Percentiles rank a stretch among this genome's conserved stretches.
These are phyloP conservation scores for Diutina sp. DNA, from an alignment of 1,139 yeast genomes.

Conservation along the genomic window DNA sequence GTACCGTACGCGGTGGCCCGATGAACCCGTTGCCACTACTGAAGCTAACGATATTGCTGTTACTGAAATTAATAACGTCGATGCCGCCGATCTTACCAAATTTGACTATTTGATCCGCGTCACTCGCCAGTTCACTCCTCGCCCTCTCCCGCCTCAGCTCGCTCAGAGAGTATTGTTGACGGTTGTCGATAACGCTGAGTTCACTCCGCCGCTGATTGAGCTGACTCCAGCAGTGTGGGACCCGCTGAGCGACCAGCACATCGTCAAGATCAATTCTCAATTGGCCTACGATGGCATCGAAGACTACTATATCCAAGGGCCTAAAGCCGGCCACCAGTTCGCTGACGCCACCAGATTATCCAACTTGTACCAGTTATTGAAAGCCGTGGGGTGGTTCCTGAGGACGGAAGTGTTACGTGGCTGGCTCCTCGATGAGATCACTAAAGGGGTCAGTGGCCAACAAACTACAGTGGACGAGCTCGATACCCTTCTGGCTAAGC, in stretches of 20 bases:
- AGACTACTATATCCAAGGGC: slow-evolving; percentile 18
- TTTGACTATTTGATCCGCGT: slow-evolving; percentile 19
- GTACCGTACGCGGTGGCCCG: slow-evolving; percentile 14
- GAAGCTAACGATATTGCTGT: slow-evolving; percentile 14
- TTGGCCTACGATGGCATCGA: slow-evolving; percentile 18
- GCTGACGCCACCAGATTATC: slow-evolving; percentile 19
- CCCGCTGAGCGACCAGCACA: slow-evolving; percentile 10
- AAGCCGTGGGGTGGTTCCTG: slow-evolving; percentile 19
- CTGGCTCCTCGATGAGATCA: slow-evolving; percentile 17
- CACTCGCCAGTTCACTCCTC: slow-evolving; percentile 13
- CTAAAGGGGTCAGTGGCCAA: slow-evolving; percentile 5
- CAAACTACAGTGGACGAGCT: background rate
- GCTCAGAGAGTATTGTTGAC: slow-evolving; percentile 18
- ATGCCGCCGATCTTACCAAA: slow-evolving; percentile 6
- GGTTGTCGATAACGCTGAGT: slow-evolving; percentile 28
- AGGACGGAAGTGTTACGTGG: slow-evolving; percentile 11
- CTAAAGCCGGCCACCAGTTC: slow-evolving; percentile 19
- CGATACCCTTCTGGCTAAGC: background rate
- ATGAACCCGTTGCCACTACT: slow-evolving; percentile 5
- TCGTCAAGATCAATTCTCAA: slow-evolving; percentile 23
- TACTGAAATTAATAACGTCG: slow-evolving; percentile 16
- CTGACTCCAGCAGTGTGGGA: slow-evolving; percentile 16
- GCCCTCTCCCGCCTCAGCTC: slow-evolving; percentile 10
- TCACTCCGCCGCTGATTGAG: slow-evolving; percentile 24
- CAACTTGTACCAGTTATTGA: slow-evolving; percentile 23